Evolutionary conservation across 495 filamentous ascomycete species (phyloP).

Genomic region (Daldinia bambusicola): DNA sequence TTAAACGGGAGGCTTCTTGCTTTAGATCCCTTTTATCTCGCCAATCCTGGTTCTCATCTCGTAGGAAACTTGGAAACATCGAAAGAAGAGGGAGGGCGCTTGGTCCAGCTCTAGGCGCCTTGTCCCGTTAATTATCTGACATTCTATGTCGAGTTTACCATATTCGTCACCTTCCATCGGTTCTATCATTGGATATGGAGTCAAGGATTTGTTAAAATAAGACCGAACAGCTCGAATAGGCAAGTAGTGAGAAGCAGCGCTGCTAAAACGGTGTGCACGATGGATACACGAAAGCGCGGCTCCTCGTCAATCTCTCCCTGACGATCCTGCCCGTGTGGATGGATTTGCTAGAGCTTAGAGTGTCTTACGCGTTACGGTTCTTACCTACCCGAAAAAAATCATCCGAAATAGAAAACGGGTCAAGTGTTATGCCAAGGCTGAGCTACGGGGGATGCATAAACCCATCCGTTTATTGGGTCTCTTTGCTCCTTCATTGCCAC

Average conservation of each 20-base stretch:
- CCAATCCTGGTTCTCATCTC: slow-evolving; percentile 8
- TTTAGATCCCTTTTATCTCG: not conserved
- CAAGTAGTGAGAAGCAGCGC: slow-evolving; percentile 17
- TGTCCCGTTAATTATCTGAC: slow-evolving; percentile 18
- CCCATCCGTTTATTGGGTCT: slow-evolving; percentile 1
- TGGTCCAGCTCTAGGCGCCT: slow-evolving; percentile 28
- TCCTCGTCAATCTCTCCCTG: slow-evolving; percentile 35
- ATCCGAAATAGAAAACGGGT: slow-evolving; percentile 44
- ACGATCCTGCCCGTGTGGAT: slow-evolving; percentile 38
- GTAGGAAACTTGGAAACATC: not conserved
- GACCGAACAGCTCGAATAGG: slow-evolving; percentile 28
- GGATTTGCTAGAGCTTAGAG: slow-evolving; percentile 11
- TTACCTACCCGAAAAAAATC: slow-evolving; percentile 31
- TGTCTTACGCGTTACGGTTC: slow-evolving; percentile 7
- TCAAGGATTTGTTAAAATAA: slow-evolving; percentile 12
- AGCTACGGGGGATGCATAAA: slow-evolving; percentile 7
- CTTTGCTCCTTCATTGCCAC: slow-evolving; percentile 1
- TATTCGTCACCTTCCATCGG: not conserved
- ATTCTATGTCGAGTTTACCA: slow-evolving; percentile 5
- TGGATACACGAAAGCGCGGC: slow-evolving; percentile 11
- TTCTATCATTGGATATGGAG: slow-evolving; percentile 12
- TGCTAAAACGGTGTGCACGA: slow-evolving; percentile 20
- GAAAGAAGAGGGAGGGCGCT: slow-evolving; percentile 7
- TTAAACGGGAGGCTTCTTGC: slow-evolving; percentile 5
- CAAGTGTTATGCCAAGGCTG: slow-evolving; percentile 38